Evolutionary conservation across 2,329 filamentous ascomycete genomes (phyloP).

Genomic region (Periconia sp.): DNA sequence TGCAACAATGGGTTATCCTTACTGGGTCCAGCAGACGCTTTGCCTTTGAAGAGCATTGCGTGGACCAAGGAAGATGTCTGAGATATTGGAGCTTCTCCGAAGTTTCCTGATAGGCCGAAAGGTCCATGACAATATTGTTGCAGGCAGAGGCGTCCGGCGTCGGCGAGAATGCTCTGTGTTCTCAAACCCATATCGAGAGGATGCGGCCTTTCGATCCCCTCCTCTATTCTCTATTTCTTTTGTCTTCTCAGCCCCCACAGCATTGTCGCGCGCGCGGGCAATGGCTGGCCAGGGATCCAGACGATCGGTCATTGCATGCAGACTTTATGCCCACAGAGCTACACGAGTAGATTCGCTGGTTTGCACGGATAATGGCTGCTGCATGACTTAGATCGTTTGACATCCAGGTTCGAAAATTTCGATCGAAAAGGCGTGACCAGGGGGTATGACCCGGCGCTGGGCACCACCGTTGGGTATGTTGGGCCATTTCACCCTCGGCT

Average conservation of each 20-base stretch:
- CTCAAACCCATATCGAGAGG: background rate
- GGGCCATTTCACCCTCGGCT: background rate
- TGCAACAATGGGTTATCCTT: background rate
- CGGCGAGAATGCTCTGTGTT: background rate
- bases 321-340: too few species aligned
- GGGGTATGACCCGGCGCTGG: background rate
- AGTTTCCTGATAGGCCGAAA: background rate
- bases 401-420: background rate
- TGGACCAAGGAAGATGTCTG: background rate
- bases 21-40: background rate
- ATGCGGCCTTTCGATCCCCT: background rate
- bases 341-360: too few species aligned
- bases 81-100: background rate
- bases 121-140: background rate
- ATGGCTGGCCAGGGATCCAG: background rate
- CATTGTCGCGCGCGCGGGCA: background rate
- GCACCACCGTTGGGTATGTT: background rate
- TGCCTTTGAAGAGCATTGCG: background rate
- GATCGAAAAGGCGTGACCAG: background rate
- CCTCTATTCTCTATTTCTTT: background rate
- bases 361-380: background rate
- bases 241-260: background rate
- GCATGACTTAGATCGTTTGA: background rate
- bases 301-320: background rate
- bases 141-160: background rate